These are phyloP conservation scores for Phialocephala subalpina DNA, from an alignment of 2,329 filamentous ascomycete species.

Conservation along the genomic window DNA sequence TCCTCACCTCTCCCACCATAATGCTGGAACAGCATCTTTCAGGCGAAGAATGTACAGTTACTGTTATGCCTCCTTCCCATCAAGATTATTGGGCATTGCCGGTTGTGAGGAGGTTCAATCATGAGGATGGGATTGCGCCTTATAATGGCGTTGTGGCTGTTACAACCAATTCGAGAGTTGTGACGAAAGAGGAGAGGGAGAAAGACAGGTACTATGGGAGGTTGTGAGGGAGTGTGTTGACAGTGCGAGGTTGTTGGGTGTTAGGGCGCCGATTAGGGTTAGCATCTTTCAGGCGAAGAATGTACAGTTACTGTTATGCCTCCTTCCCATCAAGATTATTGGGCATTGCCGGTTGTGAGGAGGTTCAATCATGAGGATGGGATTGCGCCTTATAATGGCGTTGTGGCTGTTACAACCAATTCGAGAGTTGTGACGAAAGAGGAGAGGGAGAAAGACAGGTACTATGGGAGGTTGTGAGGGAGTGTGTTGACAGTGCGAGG, in stretches of 20 bases:
- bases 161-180: constrained; percentile 53
- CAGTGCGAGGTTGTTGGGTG: constrained; percentile 49
- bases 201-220: constrained; percentile 44
- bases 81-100: constrained; percentile 53
- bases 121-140: constrained; percentile 54
- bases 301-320: constrained; percentile 55
- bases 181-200: constrained; percentile 44
- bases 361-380: constrained; percentile 56
- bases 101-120: constrained; percentile 56
- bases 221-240: constrained; percentile 50
- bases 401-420: constrained; percentile 56
- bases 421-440: constrained; percentile 48
- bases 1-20: constrained; percentile 47
- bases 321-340: constrained; percentile 46
- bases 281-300: constrained; percentile 53
- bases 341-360: constrained; percentile 53
- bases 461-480: constrained; percentile 47
- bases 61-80: constrained; percentile 56
- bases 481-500: constrained; percentile 9
- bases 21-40: constrained; percentile 57
- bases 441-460: constrained; percentile 42
- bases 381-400: constrained; percentile 58
- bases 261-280: constrained; percentile 55
- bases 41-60: constrained; percentile 59
- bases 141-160: constrained; percentile 58